phyloP scores from a whole-genome alignment of 2,329 filamentous ascomycete genomes.

The Colletotrichum graminicola region DNA sequence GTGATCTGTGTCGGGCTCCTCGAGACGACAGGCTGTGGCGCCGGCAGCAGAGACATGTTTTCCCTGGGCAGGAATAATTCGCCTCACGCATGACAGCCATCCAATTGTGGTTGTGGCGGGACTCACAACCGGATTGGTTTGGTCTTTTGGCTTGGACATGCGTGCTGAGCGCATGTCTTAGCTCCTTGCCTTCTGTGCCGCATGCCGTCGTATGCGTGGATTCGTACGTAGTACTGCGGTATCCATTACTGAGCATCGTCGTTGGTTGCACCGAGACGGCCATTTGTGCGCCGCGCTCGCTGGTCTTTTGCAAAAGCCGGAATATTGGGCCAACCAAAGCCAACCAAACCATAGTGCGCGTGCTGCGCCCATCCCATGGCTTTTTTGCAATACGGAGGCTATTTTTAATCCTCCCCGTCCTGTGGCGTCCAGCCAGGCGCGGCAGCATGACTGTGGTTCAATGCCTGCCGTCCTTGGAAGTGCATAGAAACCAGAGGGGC shows the following conservation, averaged over 20 bases:
- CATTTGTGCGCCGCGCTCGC: conserved; percentile 10
- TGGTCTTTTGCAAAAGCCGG: background rate
- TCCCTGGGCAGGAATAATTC: background rate
- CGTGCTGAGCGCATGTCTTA: background rate
- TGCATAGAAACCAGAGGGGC: background rate
- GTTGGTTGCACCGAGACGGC: conserved; percentile 11
- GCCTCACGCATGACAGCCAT: background rate
- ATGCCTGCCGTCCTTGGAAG: background rate
- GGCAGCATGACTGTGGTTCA: background rate
- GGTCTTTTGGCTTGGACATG: background rate
- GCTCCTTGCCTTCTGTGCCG: background rate
- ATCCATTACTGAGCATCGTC: background rate
- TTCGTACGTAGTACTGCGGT: conserved; percentile 9
- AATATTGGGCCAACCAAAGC: background rate
- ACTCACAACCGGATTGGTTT: conserved; percentile 1
- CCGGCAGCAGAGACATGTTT: conserved; percentile 20
- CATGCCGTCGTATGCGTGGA: background rate
- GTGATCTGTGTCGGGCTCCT: background rate
- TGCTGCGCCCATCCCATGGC: conserved; percentile 21
- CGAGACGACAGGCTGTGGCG: conserved; percentile 22
- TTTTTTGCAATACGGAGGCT: conserved; percentile 3
- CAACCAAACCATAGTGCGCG: background rate
- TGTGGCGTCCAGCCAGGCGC: conserved; percentile 15
- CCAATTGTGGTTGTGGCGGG: background rate
- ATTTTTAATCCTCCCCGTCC: conserved; percentile 22